Evolutionary conservation across 495 filamentous ascomycete species (phyloP).

Genomic region (Penicillium mononematosum): DNA sequence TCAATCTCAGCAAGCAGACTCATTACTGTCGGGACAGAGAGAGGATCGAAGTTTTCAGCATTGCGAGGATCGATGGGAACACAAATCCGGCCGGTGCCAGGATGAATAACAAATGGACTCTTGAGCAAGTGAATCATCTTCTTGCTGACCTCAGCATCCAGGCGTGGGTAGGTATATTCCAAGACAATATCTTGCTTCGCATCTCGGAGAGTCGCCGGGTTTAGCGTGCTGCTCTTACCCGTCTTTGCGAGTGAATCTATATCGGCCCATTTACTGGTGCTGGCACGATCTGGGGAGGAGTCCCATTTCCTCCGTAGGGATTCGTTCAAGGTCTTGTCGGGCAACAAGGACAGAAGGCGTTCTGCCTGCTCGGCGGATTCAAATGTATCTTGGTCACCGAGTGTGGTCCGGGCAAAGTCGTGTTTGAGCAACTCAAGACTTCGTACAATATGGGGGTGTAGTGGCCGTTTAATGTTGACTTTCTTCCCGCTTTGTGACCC

Average conservation of each 20-base stretch:
- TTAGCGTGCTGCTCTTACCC: slow-evolving; percentile 62
- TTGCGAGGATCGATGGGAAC: slow-evolving; percentile 79
- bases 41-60: slow-evolving; percentile 79
- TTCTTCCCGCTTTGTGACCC: slow-evolving; percentile 82
- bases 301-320: slow-evolving; percentile 88
- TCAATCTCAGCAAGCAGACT: slow-evolving; percentile 79
- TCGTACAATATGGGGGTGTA: slow-evolving; percentile 87
- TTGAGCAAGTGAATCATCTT: slow-evolving; percentile 98
- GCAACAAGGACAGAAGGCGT: slow-evolving; percentile 73
- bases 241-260: slow-evolving; percentile 81
- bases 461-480: slow-evolving; percentile 77
- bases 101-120: slow-evolving; percentile 93
- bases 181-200: slow-evolving; percentile 92
- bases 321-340: slow-evolving; percentile 69
- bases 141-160: slow-evolving; percentile 95
- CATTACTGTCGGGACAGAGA: slow-evolving; percentile 82
- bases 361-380: slow-evolving; percentile 61
- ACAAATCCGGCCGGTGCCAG: slow-evolving; percentile 88
- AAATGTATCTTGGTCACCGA: slow-evolving; percentile 87
- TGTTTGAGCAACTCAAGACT: slow-evolving; percentile 78
- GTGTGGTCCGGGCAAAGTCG: slow-evolving; percentile 77
- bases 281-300: slow-evolving; percentile 70
- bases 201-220: slow-evolving; percentile 67
- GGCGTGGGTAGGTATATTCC: slow-evolving; percentile 96
- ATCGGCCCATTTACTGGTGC: slow-evolving; percentile 83